Base-by-base conservation (phyloP, 23 red algal genomes). In the Pyropia haitanensis region DNA sequence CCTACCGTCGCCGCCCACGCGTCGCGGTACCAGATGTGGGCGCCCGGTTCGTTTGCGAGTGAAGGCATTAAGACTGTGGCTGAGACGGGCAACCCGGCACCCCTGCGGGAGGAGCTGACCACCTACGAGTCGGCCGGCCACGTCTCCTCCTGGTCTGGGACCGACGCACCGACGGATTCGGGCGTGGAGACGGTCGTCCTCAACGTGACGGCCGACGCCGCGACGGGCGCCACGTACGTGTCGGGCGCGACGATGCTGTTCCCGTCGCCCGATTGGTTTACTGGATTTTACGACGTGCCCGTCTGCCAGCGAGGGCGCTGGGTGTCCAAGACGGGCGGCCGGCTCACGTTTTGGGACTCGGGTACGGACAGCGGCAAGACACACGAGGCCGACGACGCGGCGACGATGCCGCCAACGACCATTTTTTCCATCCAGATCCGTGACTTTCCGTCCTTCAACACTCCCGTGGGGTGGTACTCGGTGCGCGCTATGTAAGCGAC, bases 11-110 rank as follows among this genome's bases (percentile, higher is more conserved):
- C 57, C 6, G 29, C 24, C 7, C 57, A 60, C 57, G 57, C 24
- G 29, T 25, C 24, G 57, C 29, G 29, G 24, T 60, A 60, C 57
- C 24, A 25, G 29, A 60, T 60, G 57, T 60, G 57, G 57, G 29
- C 24, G 4, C 57, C 57, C 9, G 24, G 24, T 10, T 25, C 24
- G 2, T 60, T 27, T 14, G 24, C 57, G 24, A 13, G 7, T 29
- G 24, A 25, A 0, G 57, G 57, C 29, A 29, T 60, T 10, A 25
- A 60, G 12, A 60, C 29, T 0, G 57, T 60, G 7, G 57, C 57
- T 9, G 57, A 60, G 57, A 60, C 57, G 24, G 57, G 57, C 24
- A 29, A 29, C 12, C 24, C 57, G 57, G 24, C 57, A 10, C 24
- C 57, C 5, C 24, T 60, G 24, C 24, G 24, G 24, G 57, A 60